Percentiles rank a stretch among this genome's conserved stretches.
phyloP scores from a whole-genome alignment of 768 basidiomycete species.

The Panus rudis region DNA sequence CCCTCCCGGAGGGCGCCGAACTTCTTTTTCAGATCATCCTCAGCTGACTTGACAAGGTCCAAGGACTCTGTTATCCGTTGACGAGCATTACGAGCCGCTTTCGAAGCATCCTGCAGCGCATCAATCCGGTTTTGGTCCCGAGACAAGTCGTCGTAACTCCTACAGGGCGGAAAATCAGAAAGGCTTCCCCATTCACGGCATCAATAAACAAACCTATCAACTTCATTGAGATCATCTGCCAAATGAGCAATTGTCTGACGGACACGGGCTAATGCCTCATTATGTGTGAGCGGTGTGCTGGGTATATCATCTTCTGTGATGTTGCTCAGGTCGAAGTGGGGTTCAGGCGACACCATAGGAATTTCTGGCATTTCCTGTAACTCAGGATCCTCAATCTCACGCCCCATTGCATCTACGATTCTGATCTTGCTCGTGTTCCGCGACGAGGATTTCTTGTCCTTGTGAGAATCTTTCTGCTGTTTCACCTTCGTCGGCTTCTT shows the following conservation, averaged over 20 bases:
- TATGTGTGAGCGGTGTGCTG: constrained; percentile 28
- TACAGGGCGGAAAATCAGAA: not conserved
- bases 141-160: constrained; percentile 6
- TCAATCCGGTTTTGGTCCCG: constrained; percentile 39
- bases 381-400: constrained; percentile 37
- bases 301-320: not conserved
- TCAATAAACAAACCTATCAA: constrained; percentile 44
- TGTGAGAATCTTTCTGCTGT: constrained; percentile 9
- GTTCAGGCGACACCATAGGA: constrained; percentile 1
- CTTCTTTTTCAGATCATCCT: constrained; percentile 29
- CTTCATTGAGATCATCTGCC: constrained; percentile 45
- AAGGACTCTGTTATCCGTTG: constrained; percentile 37
- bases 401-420: constrained; percentile 66
- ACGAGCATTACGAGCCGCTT: constrained; percentile 43
- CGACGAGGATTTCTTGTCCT: constrained; percentile 9
- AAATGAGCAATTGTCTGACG: constrained; percentile 53
- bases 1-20: constrained; percentile 28
- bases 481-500: too few relatives aligned
- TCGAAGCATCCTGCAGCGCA: constrained; percentile 48
- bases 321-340: too few relatives aligned
- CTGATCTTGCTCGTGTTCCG: constrained; percentile 41
- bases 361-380: constrained; percentile 17
- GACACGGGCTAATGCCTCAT: constrained; percentile 51
- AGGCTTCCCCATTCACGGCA: not conserved
- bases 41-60: constrained; percentile 30